Percentiles rank a stretch among this genome's conserved stretches.
These are phyloP conservation scores for Waltergamsia citrina DNA, from an alignment of 2,329 filamentous ascomycete genomes.

Conservation along the genomic window DNA sequence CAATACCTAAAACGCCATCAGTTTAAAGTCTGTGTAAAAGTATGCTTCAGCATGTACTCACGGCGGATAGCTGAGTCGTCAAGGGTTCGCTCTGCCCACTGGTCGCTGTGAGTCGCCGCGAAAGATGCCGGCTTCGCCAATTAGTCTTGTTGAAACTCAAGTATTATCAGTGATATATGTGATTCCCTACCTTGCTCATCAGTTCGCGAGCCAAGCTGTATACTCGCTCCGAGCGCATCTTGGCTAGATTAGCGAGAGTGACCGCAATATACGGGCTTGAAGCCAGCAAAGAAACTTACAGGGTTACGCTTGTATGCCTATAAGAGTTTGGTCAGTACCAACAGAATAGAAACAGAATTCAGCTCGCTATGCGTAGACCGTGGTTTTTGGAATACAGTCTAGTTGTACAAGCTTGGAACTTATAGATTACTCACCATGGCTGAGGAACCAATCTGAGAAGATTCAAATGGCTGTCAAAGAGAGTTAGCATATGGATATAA, in stretches of 20 bases:
- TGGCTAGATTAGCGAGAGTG: neutral
- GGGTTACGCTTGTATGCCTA: slow-evolving; percentile 37
- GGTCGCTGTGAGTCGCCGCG: slow-evolving; percentile 18
- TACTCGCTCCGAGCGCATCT: slow-evolving; percentile 39
- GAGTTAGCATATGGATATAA: neutral
- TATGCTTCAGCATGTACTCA: slow-evolving; percentile 11
- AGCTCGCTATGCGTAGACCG: too few relatives aligned
- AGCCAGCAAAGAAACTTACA: slow-evolving; percentile 16
- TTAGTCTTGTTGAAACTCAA: neutral
- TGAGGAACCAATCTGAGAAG: slow-evolving; percentile 63
- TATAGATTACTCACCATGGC: neutral
- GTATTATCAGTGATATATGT: neutral
- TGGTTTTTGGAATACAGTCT: too few relatives aligned
- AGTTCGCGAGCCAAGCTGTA: slow-evolving; percentile 35
- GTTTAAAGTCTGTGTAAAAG: slow-evolving; percentile 2
- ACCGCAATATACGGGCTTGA: neutral
- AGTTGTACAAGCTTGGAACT: neutral
- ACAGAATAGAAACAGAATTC: too few relatives aligned
- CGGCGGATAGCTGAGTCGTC: slow-evolving; percentile 66
- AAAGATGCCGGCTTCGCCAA: slow-evolving; percentile 19
- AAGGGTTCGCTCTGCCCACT: slow-evolving; percentile 58
- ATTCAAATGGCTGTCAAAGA: slow-evolving; percentile 54
- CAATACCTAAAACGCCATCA: slow-evolving; percentile 43
- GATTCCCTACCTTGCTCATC: slow-evolving; percentile 1
- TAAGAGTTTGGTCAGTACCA: too few relatives aligned